phyloP scores from a whole-genome alignment of 345 rosid species.

The Noccaea bulbosa region DNA sequence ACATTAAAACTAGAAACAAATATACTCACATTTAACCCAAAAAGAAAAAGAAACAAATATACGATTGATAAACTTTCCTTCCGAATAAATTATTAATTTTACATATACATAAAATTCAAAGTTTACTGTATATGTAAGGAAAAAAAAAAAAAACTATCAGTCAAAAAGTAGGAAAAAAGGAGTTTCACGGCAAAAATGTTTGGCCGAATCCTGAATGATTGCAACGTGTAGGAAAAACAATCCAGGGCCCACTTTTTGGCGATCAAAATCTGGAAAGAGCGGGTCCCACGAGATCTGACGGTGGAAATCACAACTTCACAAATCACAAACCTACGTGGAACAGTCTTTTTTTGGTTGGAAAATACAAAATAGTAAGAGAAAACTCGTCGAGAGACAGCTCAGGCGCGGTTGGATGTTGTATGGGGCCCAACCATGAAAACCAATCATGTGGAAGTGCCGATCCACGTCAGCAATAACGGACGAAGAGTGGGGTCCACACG shows the following conservation, averaged over 20 bases:
- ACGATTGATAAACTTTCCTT: too few relatives aligned
- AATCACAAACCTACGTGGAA: slow-evolving; percentile 26
- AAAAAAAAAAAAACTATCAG: too few relatives aligned
- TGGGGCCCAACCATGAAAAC: slow-evolving; percentile 46
- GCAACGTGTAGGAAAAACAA: slow-evolving; percentile 45
- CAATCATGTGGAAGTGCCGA: slow-evolving; percentile 60
- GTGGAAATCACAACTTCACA: slow-evolving; percentile 33
- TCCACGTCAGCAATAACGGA: slow-evolving; percentile 56
- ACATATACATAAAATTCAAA: too few relatives aligned
- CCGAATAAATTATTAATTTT: too few relatives aligned
- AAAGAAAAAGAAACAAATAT: too few relatives aligned
- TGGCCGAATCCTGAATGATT: slow-evolving; percentile 27
- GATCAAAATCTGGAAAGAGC: slow-evolving; percentile 9
- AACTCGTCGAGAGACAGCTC: slow-evolving; percentile 60
- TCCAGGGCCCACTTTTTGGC: slow-evolving; percentile 11
- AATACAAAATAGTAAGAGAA: neutral
- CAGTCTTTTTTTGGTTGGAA: neutral
- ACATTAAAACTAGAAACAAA: too few relatives aligned
- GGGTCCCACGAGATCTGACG: slow-evolving; percentile 47
- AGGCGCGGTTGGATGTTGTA: slow-evolving; percentile 48
- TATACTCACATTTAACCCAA: too few relatives aligned
- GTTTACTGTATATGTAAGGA: too few relatives aligned
- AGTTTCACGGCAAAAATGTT: neutral
- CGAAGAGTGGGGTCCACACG: slow-evolving; percentile 33
- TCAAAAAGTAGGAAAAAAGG: neutral